These are phyloP conservation scores for Alternaria panax DNA, from an alignment of 2,329 filamentous ascomycete species.

Conservation along the genomic window DNA sequence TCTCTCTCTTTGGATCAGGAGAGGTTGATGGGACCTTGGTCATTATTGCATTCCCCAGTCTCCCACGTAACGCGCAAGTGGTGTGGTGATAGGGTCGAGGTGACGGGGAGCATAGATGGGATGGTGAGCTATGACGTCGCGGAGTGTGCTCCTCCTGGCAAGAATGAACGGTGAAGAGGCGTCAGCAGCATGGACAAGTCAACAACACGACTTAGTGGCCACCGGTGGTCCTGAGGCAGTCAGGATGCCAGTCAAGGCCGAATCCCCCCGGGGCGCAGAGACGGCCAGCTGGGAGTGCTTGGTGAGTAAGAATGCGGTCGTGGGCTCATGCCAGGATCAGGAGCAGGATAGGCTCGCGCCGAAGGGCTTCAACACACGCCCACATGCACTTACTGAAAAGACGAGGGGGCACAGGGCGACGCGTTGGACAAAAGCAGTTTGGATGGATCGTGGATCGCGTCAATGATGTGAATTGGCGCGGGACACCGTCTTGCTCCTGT, in stretches of 20 bases:
- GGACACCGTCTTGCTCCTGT: slow-evolving; percentile 10
- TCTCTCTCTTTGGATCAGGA: slow-evolving; percentile 28
- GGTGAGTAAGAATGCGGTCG: slow-evolving; percentile 10
- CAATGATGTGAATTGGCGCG: slow-evolving; percentile 4
- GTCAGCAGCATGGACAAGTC: slow-evolving; percentile 8
- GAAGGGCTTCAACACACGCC: slow-evolving; percentile 1
- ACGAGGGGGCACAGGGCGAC: not conserved
- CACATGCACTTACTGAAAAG: slow-evolving; percentile 5
- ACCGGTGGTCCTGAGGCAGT: slow-evolving; percentile 2
- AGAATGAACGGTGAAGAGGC: slow-evolving; percentile 12
- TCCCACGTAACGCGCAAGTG: slow-evolving; percentile 20
- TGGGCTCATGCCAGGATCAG: slow-evolving; percentile 12
- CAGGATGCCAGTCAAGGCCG: slow-evolving; percentile 3
- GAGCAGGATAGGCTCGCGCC: slow-evolving; percentile 11
- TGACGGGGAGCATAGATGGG: slow-evolving; percentile 14
- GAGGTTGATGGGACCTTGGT: slow-evolving; percentile 35
- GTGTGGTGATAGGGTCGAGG: slow-evolving; percentile 17
- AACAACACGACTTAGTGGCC: not conserved
- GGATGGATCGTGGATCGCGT: slow-evolving; percentile 7
- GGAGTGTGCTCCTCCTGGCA: slow-evolving; percentile 13
- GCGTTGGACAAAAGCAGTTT: slow-evolving; percentile 7
- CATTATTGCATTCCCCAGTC: slow-evolving; percentile 42
- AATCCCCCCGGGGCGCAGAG: slow-evolving; percentile 6
- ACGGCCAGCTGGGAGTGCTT: slow-evolving; percentile 12
- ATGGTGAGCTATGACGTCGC: slow-evolving; percentile 24